phyloP scores from a whole-genome alignment of 495 filamentous ascomycete genomes.

The Stereocaulon alpinum region DNA sequence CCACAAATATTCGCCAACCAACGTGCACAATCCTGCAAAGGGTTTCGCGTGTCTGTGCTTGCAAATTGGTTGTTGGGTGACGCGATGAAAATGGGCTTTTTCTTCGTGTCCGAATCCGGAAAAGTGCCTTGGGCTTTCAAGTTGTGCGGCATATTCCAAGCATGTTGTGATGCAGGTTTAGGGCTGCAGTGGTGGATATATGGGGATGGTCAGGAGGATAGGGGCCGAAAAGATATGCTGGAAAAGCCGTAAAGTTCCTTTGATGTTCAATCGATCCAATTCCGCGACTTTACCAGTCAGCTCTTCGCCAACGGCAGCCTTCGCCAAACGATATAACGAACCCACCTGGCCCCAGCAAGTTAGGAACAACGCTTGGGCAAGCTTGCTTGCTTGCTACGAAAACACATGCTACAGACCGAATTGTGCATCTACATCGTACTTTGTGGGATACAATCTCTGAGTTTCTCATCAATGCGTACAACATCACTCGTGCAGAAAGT shows the following conservation, averaged over 20 bases:
- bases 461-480: too few relatives aligned
- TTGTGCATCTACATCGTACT: too few relatives aligned
- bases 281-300: not conserved
- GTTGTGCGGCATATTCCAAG: slow-evolving; percentile 85
- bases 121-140: slow-evolving; percentile 80
- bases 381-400: not conserved
- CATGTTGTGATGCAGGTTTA: slow-evolving; percentile 69
- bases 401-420: not conserved
- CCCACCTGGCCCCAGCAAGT: not conserved
- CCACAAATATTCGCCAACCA: slow-evolving; percentile 82
- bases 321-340: not conserved
- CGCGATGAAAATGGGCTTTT: slow-evolving; percentile 91
- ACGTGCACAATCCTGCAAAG: slow-evolving; percentile 68
- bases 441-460: too few relatives aligned
- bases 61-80: slow-evolving; percentile 86
- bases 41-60: slow-evolving; percentile 79
- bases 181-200: slow-evolving; percentile 82
- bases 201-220: slow-evolving; percentile 40
- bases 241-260: slow-evolving; percentile 3
- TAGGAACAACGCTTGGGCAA: too few relatives aligned
- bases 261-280: not conserved
- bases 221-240: not conserved
- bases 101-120: slow-evolving; percentile 60
- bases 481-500: too few relatives aligned
- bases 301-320: not conserved